Conservation (phyloP, 2,329 filamentous ascomycete genomes). For the Fusarium pininemorale region DNA sequence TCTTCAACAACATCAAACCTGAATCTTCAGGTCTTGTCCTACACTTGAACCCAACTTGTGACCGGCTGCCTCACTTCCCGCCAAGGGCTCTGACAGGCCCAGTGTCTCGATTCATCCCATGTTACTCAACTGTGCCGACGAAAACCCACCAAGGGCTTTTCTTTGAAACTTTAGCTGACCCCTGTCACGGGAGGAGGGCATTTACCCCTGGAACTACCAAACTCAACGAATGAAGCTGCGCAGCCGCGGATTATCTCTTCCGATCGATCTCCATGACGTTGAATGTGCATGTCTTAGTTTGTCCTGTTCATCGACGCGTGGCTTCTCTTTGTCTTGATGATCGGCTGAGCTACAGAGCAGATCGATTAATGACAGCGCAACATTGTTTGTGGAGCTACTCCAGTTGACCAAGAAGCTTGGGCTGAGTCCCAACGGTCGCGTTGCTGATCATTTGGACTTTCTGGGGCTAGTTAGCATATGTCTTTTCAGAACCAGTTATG, state of each 20-base stretch:
- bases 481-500: neutral
- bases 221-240: neutral
- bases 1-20: conserved; percentile 1
- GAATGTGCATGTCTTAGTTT: neutral
- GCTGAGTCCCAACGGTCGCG: conserved; percentile 17
- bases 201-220: conserved; percentile 27
- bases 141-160: conserved; percentile 10
- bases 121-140: conserved; percentile 23
- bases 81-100: conserved; percentile 2
- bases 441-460: conserved; percentile 22
- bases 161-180: conserved; percentile 33
- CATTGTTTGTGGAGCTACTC: conserved; percentile 26
- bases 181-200: conserved; percentile 18
- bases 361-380: conserved; percentile 22
- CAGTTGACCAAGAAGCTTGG: conserved; percentile 22
- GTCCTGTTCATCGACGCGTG: conserved; percentile 11
- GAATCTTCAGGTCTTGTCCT: neutral
- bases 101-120: conserved; percentile 36
- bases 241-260: neutral
- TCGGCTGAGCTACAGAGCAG: conserved; percentile 3
- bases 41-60: conserved; percentile 6
- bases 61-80: conserved; percentile 34
- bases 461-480: neutral
- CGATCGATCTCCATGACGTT: neutral
- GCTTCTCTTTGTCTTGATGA: conserved; percentile 14